Conservation (phyloP, 371 early-diverging fungal genomes). For the Mortierella sp. region DNA sequence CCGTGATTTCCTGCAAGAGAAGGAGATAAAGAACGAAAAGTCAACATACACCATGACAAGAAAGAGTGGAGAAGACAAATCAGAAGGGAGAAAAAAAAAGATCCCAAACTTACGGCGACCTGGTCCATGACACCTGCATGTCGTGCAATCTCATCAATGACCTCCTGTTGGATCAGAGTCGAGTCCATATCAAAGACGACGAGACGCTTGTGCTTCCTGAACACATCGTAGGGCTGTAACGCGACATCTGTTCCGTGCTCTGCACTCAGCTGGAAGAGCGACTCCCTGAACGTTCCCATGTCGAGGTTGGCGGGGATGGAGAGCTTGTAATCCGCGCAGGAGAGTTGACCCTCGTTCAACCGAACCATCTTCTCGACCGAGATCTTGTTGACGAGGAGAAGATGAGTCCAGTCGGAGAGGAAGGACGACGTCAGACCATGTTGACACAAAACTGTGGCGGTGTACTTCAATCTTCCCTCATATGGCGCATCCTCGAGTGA, state of each 20-base stretch:
- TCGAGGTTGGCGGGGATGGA: constrained; percentile 77
- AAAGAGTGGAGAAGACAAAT: constrained; percentile 3
- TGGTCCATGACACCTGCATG: constrained; percentile 91
- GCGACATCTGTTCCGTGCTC: constrained; percentile 86
- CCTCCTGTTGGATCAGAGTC: constrained; percentile 97
- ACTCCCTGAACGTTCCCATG: constrained; percentile 71
- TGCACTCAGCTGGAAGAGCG: constrained; percentile 77
- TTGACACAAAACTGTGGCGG: constrained; percentile 86
- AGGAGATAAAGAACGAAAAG: neutral
- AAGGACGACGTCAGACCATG: constrained; percentile 78
- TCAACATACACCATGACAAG: too few species aligned
- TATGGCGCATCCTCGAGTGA: constrained; percentile 89
- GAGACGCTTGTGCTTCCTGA: constrained; percentile 89
- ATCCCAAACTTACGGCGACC: constrained; percentile 78
- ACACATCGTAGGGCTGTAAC: constrained; percentile 88
- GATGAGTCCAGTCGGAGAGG: constrained; percentile 77
- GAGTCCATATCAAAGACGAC: constrained; percentile 99
- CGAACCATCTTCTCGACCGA: constrained; percentile 85
- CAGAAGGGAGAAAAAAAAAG: neutral
- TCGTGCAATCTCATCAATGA: constrained; percentile 97
- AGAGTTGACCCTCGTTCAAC: constrained; percentile 73
- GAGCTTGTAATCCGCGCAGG: constrained; percentile 82
- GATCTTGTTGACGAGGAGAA: constrained; percentile 76
- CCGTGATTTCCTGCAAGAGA: constrained; percentile 82
- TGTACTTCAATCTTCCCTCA: constrained; percentile 79